phyloP scores from a whole-genome alignment of 1,284 basidiomycete genomes.

The Hemileia vastatrix region DNA sequence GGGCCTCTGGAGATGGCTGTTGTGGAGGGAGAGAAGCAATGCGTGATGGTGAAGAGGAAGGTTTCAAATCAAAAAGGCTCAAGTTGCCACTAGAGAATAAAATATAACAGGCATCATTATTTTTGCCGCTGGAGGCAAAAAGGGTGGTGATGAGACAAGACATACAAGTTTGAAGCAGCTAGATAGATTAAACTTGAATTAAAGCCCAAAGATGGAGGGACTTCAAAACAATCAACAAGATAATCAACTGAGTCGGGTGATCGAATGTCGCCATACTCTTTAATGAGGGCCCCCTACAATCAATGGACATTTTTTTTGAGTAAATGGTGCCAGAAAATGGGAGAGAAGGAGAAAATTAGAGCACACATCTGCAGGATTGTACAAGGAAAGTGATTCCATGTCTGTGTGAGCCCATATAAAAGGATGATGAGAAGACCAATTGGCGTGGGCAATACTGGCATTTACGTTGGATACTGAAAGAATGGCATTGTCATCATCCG shows the following conservation, averaged over 20 bases:
- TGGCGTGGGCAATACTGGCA: slow-evolving; percentile 41
- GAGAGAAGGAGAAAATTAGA: background rate
- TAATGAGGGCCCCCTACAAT: background rate
- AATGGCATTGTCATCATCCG: slow-evolving; percentile 49
- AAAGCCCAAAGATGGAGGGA: background rate
- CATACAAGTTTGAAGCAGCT: slow-evolving; percentile 11
- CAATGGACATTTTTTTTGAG: background rate
- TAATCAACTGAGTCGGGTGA: slow-evolving; percentile 8
- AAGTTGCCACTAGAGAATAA: too few relatives aligned
- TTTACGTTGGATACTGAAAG: slow-evolving; percentile 46
- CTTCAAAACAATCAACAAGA: background rate
- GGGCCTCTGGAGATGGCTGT: too few relatives aligned
- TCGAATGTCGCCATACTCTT: slow-evolving; percentile 14
- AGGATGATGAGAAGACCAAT: slow-evolving; percentile 20
- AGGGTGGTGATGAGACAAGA: background rate
- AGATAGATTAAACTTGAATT: slow-evolving; percentile 8
- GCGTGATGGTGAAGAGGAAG: too few relatives aligned
- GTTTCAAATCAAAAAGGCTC: too few relatives aligned
- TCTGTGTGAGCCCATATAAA: slow-evolving; percentile 14
- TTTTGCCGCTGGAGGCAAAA: too few relatives aligned
- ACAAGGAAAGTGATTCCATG: slow-evolving; percentile 12
- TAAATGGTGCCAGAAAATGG: background rate
- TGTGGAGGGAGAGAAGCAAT: too few relatives aligned
- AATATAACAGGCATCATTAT: too few relatives aligned
- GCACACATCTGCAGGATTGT: slow-evolving; percentile 5